Base-by-base conservation (phyloP, 257 asterid genomes). In the Ballota nigra region DNA sequence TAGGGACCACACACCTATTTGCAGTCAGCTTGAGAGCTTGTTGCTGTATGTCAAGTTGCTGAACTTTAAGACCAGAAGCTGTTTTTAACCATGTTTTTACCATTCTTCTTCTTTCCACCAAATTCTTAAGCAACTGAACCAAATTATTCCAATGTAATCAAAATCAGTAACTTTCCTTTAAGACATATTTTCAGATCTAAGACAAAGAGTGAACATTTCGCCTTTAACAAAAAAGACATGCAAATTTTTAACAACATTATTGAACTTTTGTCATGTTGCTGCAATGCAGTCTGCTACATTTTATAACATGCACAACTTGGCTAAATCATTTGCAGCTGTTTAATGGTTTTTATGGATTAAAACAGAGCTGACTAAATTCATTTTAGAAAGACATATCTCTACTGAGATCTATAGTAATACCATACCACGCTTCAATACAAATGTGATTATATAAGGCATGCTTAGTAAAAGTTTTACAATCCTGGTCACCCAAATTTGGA, bases 1-100 rank as follows among this genome's bases (percentile, higher is more conserved):
- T 68, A 63, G 11, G 24, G 68, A 43, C 68, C 40, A 81, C 74
- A 81, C 58, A 94, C 99, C 99, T 95, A 82, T 95, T 95, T 69
- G 99, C 99, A 52, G 99, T 91, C 79, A 95, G 88, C 82, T 95
- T 95, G 66, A 95, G 85, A 61, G 99, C 99, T 82, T 92, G 99
- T 80, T 95, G 99, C 66, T 83, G 95, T 79, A 95, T 92, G 88
- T 95, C 98, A 77, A 85, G 82, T 78, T 92, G 99, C 83, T 92
- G 98, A 77, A 75, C 87, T 87, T 88, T 86, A 78, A 86, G 95
- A 74, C 96, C 98, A 4, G 97, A 79, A 61, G 97, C 99, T 66
- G 85, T 86, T 62, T 88, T 92, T 60, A 92, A 75, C 95, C 84
- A 79, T 40, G 84, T 75, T 75, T 95, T 95, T 45, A 90, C 98